A percentile compares a stretch with the other conserved stretches of the same genome.
phyloP scores from a whole-genome alignment of 768 basidiomycete species.

The Guyanaporus albipodus region DNA sequence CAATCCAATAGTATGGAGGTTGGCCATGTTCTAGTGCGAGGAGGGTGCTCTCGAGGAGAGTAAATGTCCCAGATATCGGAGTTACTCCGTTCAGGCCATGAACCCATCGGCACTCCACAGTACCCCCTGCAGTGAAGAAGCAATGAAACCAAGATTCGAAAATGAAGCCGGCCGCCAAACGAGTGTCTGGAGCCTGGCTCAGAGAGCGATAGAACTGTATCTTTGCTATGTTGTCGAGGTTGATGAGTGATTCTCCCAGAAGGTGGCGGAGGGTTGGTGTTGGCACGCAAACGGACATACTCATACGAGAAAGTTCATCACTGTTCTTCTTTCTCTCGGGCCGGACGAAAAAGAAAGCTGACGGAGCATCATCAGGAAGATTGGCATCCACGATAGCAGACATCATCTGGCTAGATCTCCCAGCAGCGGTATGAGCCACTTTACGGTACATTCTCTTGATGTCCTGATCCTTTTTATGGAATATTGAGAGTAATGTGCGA shows the following conservation, averaged over 20 bases:
- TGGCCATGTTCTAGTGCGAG: neutral
- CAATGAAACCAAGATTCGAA: neutral
- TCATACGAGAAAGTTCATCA: accelerated
- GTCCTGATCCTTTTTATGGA: neutral
- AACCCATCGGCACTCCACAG: neutral
- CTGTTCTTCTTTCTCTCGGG: too few species aligned
- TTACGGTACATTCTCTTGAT: neutral
- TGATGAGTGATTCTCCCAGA: neutral
- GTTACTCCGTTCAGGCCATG: neutral
- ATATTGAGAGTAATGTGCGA: neutral
- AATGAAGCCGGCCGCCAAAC: neutral
- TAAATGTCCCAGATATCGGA: neutral
- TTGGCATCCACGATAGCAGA: too few species aligned
- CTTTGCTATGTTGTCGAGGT: neutral
- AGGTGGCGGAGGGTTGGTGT: neutral
- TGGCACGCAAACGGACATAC: accelerated
- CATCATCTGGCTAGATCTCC: neutral
- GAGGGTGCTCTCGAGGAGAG: too few species aligned
- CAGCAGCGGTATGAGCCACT: neutral
- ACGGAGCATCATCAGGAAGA: neutral
- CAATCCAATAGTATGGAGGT: neutral
- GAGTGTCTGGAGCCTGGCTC: neutral
- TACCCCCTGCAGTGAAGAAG: neutral
- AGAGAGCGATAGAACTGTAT: neutral
- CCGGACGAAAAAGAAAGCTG: neutral